Conservation (phyloP, 1,139 yeast genomes). For the Lodderomyces pseudojiufengensis region DNA sequence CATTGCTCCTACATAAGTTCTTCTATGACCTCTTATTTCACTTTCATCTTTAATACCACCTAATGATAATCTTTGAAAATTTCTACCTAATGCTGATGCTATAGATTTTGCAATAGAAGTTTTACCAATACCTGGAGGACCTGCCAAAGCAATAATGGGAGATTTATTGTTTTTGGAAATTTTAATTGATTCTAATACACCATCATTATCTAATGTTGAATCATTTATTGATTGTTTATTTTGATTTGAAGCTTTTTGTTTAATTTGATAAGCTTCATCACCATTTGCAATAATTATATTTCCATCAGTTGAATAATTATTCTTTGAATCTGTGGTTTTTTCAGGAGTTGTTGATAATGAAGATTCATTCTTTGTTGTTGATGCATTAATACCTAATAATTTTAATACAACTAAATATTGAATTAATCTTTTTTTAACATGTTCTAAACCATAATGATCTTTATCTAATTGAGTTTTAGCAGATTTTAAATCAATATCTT, state of each 20-base stretch:
- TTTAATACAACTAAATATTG: conserved; percentile 81
- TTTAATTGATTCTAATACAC: conserved; percentile 19
- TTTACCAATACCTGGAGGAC: conserved; percentile 96
- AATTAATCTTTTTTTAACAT: conserved; percentile 74
- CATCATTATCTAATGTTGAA: conserved; percentile 10
- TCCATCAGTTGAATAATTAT: conserved; percentile 1
- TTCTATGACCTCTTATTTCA: conserved; percentile 86
- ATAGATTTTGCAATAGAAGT: conserved; percentile 86
- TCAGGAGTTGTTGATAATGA: neutral
- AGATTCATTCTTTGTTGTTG: conserved; percentile 8
- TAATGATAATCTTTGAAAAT: conserved; percentile 77
- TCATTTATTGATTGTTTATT: conserved; percentile 20
- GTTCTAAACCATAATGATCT: conserved; percentile 82
- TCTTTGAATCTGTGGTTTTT: neutral
- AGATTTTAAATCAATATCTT: conserved; percentile 46
- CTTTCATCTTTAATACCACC: conserved; percentile 92
- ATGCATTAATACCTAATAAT: conserved; percentile 47
- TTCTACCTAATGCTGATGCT: conserved; percentile 75
- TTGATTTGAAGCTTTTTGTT: conserved; percentile 26
- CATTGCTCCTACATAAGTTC: conserved; percentile 93
- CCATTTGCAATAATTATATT: conserved; percentile 33
- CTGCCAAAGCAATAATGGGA: conserved; percentile 78
- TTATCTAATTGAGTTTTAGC: conserved; percentile 65
- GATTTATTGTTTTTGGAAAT: conserved; percentile 46
- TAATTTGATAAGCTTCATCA: conserved; percentile 32